Percentiles rank a stretch among this genome's conserved stretches.
phyloP scores from a whole-genome alignment of 2,329 filamentous ascomycete species.

The Microdochium bolleyi region DNA sequence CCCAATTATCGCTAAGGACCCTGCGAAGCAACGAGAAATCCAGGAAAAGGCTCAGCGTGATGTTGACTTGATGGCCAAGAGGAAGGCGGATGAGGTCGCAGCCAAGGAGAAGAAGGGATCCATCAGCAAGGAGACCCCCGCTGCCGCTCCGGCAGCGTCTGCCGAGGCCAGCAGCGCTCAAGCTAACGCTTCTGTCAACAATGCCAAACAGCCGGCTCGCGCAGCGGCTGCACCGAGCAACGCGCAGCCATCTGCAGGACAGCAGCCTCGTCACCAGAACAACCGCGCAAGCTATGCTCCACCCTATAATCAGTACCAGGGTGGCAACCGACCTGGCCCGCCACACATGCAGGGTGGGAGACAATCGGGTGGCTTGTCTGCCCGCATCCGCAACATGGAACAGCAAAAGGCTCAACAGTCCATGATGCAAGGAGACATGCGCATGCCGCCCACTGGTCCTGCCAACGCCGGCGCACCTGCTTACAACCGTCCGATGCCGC shows the following conservation, averaged over 20 bases:
- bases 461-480: constrained; percentile 45
- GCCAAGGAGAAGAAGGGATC: constrained; percentile 46
- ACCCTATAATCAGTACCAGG: constrained; percentile 37
- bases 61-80: constrained; percentile 51
- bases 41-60: constrained; percentile 79
- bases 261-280: constrained; percentile 32
- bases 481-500: constrained; percentile 42
- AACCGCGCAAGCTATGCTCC: constrained; percentile 40
- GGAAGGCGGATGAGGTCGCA: constrained; percentile 30
- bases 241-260: constrained; percentile 6
- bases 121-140: constrained; percentile 37
- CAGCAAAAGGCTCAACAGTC: constrained; percentile 41
- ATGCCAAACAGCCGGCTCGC: background rate
- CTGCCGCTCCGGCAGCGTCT: constrained; percentile 23
- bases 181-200: background rate
- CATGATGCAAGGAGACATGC: constrained; percentile 55
- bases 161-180: constrained; percentile 2
- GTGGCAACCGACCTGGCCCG: constrained; percentile 36
- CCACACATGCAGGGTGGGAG: constrained; percentile 32
- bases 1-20: constrained; percentile 92
- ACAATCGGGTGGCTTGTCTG: constrained; percentile 36
- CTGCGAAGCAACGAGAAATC: constrained; percentile 88
- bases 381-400: constrained; percentile 43
- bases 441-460: constrained; percentile 67
- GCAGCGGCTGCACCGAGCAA: background rate